phyloP scores from a whole-genome alignment of 176 grass and related monocot species.

The Elaeis guineensis region DNA sequence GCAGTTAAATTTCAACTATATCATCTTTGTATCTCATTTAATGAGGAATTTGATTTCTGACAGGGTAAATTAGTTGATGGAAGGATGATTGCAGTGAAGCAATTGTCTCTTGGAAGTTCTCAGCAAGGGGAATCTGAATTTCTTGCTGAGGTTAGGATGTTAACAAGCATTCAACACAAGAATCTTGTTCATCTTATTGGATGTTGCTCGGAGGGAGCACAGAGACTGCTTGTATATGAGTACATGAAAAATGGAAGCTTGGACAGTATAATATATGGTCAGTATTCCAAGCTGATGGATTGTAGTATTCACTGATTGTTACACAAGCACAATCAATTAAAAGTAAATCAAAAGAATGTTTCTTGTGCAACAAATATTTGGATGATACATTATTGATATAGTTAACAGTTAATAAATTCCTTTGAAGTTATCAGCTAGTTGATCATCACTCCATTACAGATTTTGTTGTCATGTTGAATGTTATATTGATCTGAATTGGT shows the following conservation, averaged over 20 bases:
- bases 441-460: no score
- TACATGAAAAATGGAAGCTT: slow-evolving; percentile 67
- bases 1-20: not conserved
- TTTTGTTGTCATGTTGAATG: no score
- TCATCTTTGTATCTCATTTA: no score
- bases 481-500: not conserved
- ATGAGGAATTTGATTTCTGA: not conserved
- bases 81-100: slow-evolving; percentile 58
- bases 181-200: slow-evolving; percentile 62
- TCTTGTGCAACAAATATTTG: no score
- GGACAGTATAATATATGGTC: slow-evolving; percentile 48
- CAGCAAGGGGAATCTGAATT: slow-evolving; percentile 66
- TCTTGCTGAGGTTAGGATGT: slow-evolving; percentile 60
- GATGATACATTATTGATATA: no score
- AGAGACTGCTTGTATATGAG: slow-evolving; percentile 54
- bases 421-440: no score
- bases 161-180: slow-evolving; percentile 71
- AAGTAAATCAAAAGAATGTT: no score
- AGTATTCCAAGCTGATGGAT: not conserved
- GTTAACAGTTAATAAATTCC: no score
- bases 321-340: no score
- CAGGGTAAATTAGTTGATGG: slow-evolving; percentile 50
- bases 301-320: no score
- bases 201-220: slow-evolving; percentile 48
- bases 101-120: slow-evolving; percentile 43